These are phyloP conservation scores for Hevea brasiliensis DNA, from an alignment of 345 rosid species.

Conservation along the genomic window DNA sequence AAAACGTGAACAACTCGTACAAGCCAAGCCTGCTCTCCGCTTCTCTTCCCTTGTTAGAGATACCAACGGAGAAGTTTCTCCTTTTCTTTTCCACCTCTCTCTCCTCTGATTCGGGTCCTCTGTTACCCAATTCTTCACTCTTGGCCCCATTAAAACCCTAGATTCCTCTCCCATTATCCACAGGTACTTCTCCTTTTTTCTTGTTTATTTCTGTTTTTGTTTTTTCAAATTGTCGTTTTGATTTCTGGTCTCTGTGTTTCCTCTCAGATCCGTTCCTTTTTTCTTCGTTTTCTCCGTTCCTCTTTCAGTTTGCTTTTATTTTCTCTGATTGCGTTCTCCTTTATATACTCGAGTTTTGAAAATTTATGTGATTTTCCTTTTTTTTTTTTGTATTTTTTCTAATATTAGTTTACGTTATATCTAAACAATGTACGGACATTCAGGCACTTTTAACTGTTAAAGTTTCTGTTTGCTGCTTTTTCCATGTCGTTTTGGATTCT, in stretches of 20 bases:
- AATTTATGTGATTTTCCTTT: conserved; percentile 16
- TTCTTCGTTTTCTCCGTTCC: conserved; percentile 9
- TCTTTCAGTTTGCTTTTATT: not conserved
- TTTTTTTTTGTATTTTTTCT: not conserved
- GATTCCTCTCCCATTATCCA: conserved; percentile 36
- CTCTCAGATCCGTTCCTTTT: conserved; percentile 44
- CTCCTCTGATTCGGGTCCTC: conserved; percentile 26
- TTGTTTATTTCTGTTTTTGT: conserved; percentile 1
- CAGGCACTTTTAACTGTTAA: not conserved
- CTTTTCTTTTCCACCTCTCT: not conserved
- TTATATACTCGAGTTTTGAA: not conserved
- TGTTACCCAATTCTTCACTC: conserved; percentile 14
- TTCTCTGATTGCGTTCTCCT: not conserved
- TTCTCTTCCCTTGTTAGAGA: conserved; percentile 10
- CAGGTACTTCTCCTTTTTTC: conserved; percentile 22
- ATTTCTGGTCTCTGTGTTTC: conserved; percentile 8
- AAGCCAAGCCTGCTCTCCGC: conserved; percentile 8
- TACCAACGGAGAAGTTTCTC: conserved; percentile 13
- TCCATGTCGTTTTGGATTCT: conserved; percentile 11
- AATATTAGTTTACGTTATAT: conserved; percentile 23
- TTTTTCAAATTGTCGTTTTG: not conserved
- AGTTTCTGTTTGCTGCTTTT: not conserved
- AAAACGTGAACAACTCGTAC: conserved; percentile 31
- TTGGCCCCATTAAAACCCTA: conserved; percentile 45
- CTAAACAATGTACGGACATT: conserved; percentile 36